Base-by-base conservation (phyloP, 495 filamentous ascomycete species). In the Xylaria intraflava region DNA sequence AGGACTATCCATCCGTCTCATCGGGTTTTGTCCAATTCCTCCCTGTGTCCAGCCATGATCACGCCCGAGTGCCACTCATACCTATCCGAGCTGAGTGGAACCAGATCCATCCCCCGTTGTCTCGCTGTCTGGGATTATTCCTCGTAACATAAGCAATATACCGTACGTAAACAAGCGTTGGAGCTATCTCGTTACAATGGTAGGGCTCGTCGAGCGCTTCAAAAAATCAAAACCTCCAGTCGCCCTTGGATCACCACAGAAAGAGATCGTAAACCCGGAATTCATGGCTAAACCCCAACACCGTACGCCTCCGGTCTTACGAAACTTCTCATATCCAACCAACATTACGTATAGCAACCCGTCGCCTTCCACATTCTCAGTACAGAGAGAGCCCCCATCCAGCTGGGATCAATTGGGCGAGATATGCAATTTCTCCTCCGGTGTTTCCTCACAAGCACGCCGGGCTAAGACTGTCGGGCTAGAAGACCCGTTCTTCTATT, bases 291-390 rank as follows among this genome's bases (percentile, higher is more conserved):
- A 49, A 22, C 48, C 58, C 20, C 55, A 22, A 26, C 20, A 27
- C 8, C 17, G 47, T 19, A 49, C 43, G 9, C 56, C 62, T 10
- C 64, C 64, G 7, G 55, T 67, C 9, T 20, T 65, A 29, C 51
- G 64, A 29, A 67, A 67, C 40, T 67, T 67, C 51, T 67, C 64
- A 16, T 67, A 67, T 40, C 64, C 64, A 22, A 57, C 46, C 16
- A 55, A 62, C 43, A 46, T 65, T 27, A 47, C 45, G 16, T 57
- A 29, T 2, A 45, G 19, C 20, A 43, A 41, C 4, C 47, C 44
- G 9, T 31, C 49, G 7, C 52, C 46, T n/a, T 20, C 30, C 6
- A 53, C 40, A 30, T 56, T 51, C n/a, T 38, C 49, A 3, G 17
- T 22, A 1, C 39, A 30, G 29, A 29, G 11, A 23, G 24, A 46